Conservation (phyloP, 352 stramenopile species). For the Phytopythium montanum region DNA sequence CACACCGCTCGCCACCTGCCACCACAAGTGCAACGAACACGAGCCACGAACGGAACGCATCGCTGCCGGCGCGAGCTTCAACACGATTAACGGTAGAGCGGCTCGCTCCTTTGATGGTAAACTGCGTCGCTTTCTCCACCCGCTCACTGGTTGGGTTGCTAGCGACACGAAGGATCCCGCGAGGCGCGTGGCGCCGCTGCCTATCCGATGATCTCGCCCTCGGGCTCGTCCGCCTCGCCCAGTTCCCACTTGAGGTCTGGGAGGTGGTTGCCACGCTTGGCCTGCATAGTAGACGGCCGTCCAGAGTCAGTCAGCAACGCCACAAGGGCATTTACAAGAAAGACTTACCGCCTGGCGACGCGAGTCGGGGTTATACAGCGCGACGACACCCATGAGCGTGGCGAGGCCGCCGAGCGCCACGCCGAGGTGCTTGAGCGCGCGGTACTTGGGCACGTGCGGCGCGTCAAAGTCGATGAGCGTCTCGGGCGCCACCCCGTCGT, state of each 20-base stretch:
- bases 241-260: conserved; percentile 83
- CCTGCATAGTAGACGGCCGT: conserved; percentile 14
- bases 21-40: background rate
- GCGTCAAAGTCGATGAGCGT: conserved; percentile 89
- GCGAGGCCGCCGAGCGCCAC: conserved; percentile 47
- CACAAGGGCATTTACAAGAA: background rate
- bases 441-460: conserved; percentile 79
- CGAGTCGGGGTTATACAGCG: conserved; percentile 77
- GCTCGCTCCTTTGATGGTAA: background rate
- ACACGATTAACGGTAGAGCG: conserved; percentile 2
- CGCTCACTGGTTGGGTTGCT: background rate
- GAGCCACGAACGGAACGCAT: background rate
- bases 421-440: conserved; percentile 63
- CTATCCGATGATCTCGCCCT: conserved; percentile 85
- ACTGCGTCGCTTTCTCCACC: conserved; percentile 3
- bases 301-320: background rate
- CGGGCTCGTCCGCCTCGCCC: conserved; percentile 62
- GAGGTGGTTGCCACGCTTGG: conserved; percentile 72
- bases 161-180: conserved; percentile 8
- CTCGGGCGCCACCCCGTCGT: conserved; percentile 82
- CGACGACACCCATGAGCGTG: conserved; percentile 77
- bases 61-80: background rate
- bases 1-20: background rate
- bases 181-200: conserved; percentile 1
- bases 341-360: conserved; percentile 72